Evolutionary conservation across 2,329 filamentous ascomycete species (phyloP).

Genomic region (Aspergillus versicolor): DNA sequence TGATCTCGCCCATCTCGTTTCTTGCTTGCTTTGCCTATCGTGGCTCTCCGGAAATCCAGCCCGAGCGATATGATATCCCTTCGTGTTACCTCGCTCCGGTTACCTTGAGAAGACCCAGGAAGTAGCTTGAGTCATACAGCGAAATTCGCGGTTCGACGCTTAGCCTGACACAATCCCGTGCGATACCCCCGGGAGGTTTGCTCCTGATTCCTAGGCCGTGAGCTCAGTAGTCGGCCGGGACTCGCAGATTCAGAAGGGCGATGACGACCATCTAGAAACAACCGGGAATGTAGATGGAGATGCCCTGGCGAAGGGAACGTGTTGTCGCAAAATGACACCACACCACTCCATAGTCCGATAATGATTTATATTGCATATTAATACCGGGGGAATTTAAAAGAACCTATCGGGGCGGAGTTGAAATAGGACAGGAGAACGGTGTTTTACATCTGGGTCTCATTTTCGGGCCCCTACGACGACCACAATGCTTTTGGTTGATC

Average conservation of each 20-base stretch:
- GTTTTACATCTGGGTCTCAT: slow-evolving; percentile 1
- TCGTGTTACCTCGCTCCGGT: not conserved
- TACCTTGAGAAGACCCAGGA: not conserved
- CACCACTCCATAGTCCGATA: not conserved
- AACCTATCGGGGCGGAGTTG: not conserved
- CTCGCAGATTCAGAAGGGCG: not conserved
- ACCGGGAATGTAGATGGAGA: not conserved
- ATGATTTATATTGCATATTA: slow-evolving; percentile 2
- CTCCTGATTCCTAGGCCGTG: not conserved
- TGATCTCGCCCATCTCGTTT: not conserved
- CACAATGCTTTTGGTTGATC: not conserved
- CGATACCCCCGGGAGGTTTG: no score
- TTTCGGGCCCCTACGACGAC: not conserved
- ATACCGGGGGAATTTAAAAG: not conserved
- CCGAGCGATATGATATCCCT: not conserved
- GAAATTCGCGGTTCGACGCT: not conserved
- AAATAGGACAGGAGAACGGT: not conserved
- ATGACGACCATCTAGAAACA: not conserved
- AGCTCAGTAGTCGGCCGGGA: not conserved
- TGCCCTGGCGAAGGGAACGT: not conserved
- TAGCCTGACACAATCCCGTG: not conserved
- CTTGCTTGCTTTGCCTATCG: not conserved
- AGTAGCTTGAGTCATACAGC: not conserved
- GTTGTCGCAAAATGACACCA: not conserved
- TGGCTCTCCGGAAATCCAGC: no score